Base-by-base conservation (phyloP, 257 asterid genomes). In the Handroanthus guayacan region DNA sequence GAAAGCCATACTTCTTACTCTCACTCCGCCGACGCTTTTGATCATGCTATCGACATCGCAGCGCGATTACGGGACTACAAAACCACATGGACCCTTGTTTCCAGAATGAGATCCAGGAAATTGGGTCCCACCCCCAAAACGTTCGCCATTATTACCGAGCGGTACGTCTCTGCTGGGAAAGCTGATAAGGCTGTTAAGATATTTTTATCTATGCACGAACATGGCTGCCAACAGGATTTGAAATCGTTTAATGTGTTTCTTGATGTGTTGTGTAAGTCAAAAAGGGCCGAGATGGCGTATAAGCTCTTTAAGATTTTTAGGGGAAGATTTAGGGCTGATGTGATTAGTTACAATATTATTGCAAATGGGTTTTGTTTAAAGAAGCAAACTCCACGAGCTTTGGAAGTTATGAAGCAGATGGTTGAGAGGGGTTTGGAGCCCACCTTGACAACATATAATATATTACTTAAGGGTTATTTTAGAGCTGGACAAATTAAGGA, bases 181-280 rank as follows among this genome's bases (percentile, higher is more conserved):
- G 78, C 98, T 57, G 97, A 92, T 84, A 95, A 89, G 80, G 99
- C 98, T 5, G 86, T 86, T 17, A 87, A 93, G 79, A 68, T 91
- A 74, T 95, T 95, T 84, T 48, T 91, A 47, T 88, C 97, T 8
- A 91, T 91, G 99, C 98, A 93, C 43, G 84, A 87, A 67, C 89
- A 95, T 50, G 97, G 98, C n/a, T 91, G 98, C 72, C 92, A 84
- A 43, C 99, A 95, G 84, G 87, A 91, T 83, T 82, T 92, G 82
- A 80, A 16, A 78, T 89, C 94, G 45, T 95, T 95, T 78, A 93
- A 95, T 67, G 47, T 93, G 9, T 84, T 95, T 39, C 93, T 95
- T 31, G 97, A 95, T 56, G 91, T 89, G 37, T 84, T 95, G 51
- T 95, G 99, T 43, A 95, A 95, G 84, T 91, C 93, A 3, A 91